Conservation (phyloP, 2,329 filamentous ascomycete genomes). For the Microdochium bolleyi region DNA sequence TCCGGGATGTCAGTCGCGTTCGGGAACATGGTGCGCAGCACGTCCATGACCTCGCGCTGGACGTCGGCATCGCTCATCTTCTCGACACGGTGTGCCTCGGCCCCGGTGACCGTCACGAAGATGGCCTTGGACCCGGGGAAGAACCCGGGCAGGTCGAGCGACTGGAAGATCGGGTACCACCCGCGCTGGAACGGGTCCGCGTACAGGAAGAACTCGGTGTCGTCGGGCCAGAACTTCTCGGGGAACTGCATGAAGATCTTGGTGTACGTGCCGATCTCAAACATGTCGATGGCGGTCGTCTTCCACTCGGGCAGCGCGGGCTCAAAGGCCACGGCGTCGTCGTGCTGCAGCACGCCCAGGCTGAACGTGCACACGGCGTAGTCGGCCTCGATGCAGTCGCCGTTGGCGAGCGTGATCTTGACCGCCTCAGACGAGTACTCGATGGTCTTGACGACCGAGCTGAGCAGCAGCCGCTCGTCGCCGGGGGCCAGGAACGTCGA, state of each 20-base stretch:
- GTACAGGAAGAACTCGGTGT: constrained; percentile 35
- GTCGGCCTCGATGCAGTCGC: constrained; percentile 47
- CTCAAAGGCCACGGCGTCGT: constrained; percentile 44
- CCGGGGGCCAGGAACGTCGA: constrained; percentile 44
- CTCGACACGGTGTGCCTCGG: constrained; percentile 50
- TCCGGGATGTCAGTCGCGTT: constrained; percentile 42
- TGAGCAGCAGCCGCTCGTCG: constrained; percentile 50
- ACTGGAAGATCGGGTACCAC: constrained; percentile 54
- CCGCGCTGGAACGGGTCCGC: constrained; percentile 31
- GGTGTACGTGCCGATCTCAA: constrained; percentile 64
- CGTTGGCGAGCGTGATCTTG: constrained; percentile 42
- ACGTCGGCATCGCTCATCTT: constrained; percentile 50
- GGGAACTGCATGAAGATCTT: constrained; percentile 67
- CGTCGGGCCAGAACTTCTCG: constrained; percentile 54
- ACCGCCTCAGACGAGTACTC: constrained; percentile 44
- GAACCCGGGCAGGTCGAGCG: constrained; percentile 48
- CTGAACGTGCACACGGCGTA: constrained; percentile 63
- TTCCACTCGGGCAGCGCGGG: constrained; percentile 59
- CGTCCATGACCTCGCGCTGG: constrained; percentile 44
- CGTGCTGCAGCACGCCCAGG: constrained; percentile 57
- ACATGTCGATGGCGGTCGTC: constrained; percentile 51
- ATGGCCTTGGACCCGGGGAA: constrained; percentile 54
- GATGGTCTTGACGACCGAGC: constrained; percentile 48
- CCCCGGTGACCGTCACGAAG: constrained; percentile 54
- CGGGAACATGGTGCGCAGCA: constrained; percentile 55